Evolutionary conservation across 805 yeast species (phyloP), one percentile per base, ranked within the genome.

Genomic region (Ogataea minuta): DNA sequence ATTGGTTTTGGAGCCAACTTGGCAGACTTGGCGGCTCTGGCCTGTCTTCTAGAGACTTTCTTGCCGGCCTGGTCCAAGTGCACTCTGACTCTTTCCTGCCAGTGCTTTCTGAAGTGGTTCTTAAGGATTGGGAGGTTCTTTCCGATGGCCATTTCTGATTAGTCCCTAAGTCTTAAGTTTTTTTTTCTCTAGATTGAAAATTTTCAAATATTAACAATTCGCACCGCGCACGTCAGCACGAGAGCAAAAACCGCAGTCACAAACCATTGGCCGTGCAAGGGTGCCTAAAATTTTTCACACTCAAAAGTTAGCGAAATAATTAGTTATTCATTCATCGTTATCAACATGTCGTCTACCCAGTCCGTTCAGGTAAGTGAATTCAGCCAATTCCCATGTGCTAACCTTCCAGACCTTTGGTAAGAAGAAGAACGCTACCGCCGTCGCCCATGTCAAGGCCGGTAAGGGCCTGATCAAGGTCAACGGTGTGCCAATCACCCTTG

Each of bases 31-130:
- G 83, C 64, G 68, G 86, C 84, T 77, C 99, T 88, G 59, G 96
- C 84, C 59, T 76, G 77, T 79, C 99, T 85, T 84, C 99, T 89
- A 56, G 95, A 82, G 67, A 76, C 89, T 84, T 93, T 93, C 84
- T 91, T 89, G 73, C 99, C 99, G 68, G 99, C 96, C 81, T 93
- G 99, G 91, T 93, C 97, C 71, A 93, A 85, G 89, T 95, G 99
- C 66, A 88, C 96, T 73, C 80, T 87, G 81, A 93, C 99, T 70
- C 98, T 87, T 76, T 88, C 95, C 79, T 93, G 98, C 99, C 99
- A 93, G 95, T 91, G 91, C 87, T 91, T 91, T 82, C 97, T 85
- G 95, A 91, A 91, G 81, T 93, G 99, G 84, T 91, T 91, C 84
- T 87, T 88, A 82, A 87, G 85, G 79, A 91, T 79, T 81, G 98